A percentile compares a stretch with the other conserved stretches of the same genome.
Conservation (phyloP, 2,329 filamentous ascomycete species). For the Aspergillus brasiliensis region DNA sequence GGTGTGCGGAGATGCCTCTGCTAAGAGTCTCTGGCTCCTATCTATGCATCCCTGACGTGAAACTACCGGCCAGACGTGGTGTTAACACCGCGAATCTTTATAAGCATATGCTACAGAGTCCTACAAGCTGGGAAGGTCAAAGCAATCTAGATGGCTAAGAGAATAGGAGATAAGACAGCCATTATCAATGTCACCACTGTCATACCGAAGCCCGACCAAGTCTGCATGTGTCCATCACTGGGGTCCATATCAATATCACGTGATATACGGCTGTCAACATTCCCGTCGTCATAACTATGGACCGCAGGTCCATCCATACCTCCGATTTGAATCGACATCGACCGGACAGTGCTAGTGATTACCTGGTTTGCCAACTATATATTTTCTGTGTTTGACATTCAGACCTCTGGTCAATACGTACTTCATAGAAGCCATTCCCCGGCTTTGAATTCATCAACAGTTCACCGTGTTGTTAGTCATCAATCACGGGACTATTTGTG, state of each 20-base stretch:
- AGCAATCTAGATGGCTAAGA: background rate
- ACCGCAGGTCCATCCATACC: background rate
- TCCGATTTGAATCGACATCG: background rate
- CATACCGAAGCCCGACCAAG: background rate
- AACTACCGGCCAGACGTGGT: background rate
- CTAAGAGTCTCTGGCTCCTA: background rate
- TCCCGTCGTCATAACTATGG: background rate
- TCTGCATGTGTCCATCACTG: background rate
- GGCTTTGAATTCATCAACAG: background rate
- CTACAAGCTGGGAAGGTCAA: background rate
- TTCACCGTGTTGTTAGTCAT: background rate
- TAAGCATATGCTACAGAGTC: background rate
- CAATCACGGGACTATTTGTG: background rate
- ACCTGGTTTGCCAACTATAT: too few species aligned
- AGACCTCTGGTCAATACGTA: background rate
- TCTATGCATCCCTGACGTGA: background rate
- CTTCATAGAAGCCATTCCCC: background rate
- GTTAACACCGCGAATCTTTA: background rate
- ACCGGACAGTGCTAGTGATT: too few species aligned
- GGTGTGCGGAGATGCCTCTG: background rate
- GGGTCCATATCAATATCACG: background rate
- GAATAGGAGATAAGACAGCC: background rate
- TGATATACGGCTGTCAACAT: background rate
- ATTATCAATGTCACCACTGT: too few species aligned
- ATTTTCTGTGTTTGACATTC: too few species aligned